A percentile compares a stretch with the other conserved stretches of the same genome.
Evolutionary conservation across 768 basidiomycete species (phyloP).

Genomic region (Rhizopogon salebrosus): DNA sequence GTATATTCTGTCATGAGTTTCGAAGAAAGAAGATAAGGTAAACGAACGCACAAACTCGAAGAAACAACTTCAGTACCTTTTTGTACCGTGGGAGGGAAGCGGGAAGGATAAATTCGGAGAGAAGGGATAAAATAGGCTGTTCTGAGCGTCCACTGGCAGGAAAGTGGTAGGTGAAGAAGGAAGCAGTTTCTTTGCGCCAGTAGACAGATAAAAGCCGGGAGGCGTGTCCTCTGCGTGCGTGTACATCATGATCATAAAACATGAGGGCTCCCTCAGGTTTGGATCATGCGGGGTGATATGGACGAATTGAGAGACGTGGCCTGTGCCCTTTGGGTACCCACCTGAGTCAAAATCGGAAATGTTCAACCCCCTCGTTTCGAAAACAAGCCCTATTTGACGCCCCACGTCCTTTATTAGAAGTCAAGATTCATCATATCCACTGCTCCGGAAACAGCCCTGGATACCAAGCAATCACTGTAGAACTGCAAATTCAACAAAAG

Average conservation of each 20-base stretch:
- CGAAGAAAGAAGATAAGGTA: neutral
- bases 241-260: conserved; percentile 15
- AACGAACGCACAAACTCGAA: neutral
- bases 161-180: neutral
- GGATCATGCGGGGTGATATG: conserved; percentile 14
- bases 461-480: conserved; percentile 16
- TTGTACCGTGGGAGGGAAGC: conserved; percentile 3
- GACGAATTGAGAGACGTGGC: conserved; percentile 4
- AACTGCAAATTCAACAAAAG: neutral
- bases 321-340: neutral
- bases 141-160: neutral
- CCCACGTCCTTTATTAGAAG: conserved; percentile 24
- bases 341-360: conserved; percentile 6
- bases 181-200: neutral
- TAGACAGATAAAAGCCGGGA: conserved; percentile 25
- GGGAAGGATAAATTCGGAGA: neutral
- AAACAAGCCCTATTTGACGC: conserved; percentile 23
- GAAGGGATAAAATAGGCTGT: neutral
- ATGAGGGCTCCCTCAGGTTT: conserved; percentile 22
- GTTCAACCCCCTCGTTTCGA: conserved; percentile 23
- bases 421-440: conserved; percentile 15
- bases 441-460: conserved; percentile 15
- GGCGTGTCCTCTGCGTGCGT: conserved; percentile 19
- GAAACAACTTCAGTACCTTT: neutral
- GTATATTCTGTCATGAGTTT: neutral